Conservation (phyloP, 1,284 basidiomycete genomes). For the Boletus holoroseus region DNA sequence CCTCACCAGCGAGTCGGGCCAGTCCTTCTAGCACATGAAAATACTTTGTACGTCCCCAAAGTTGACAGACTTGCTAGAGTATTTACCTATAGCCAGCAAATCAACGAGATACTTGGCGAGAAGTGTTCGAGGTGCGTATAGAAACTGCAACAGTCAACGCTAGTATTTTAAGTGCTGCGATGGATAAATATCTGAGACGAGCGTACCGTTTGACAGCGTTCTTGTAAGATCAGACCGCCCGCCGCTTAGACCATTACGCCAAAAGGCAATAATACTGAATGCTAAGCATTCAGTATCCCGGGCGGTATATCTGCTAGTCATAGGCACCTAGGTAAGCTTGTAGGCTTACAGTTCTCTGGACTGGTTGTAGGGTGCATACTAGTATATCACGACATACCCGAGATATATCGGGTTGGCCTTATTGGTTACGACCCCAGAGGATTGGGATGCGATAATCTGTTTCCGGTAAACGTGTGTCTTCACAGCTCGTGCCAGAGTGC, state of each 20-base stretch:
- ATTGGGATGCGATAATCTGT: neutral
- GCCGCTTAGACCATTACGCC: too few relatives aligned
- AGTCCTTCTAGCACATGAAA: too few relatives aligned
- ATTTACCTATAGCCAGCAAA: conserved; percentile 53
- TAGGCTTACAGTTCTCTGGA: neutral
- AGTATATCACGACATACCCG: too few relatives aligned
- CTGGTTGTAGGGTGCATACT: neutral
- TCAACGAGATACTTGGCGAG: neutral
- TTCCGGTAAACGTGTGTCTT: neutral
- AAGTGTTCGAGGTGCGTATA: neutral
- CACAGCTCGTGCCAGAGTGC: neutral
- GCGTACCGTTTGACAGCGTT: neutral
- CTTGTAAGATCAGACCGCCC: too few relatives aligned
- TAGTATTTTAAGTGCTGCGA: neutral
- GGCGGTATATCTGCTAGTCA: too few relatives aligned
- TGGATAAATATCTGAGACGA: neutral
- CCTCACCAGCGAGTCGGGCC: neutral
- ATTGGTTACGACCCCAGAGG: too few relatives aligned
- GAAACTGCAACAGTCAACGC: neutral
- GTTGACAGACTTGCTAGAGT: neutral
- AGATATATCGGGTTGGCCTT: neutral
- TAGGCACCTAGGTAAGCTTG: too few relatives aligned
- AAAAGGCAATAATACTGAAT: too few relatives aligned
- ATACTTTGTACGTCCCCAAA: too few relatives aligned
- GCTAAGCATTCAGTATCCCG: too few relatives aligned